These are phyloP conservation scores for Malus sylvestris DNA, from an alignment of 306 rosid species.

Conservation along the genomic window DNA sequence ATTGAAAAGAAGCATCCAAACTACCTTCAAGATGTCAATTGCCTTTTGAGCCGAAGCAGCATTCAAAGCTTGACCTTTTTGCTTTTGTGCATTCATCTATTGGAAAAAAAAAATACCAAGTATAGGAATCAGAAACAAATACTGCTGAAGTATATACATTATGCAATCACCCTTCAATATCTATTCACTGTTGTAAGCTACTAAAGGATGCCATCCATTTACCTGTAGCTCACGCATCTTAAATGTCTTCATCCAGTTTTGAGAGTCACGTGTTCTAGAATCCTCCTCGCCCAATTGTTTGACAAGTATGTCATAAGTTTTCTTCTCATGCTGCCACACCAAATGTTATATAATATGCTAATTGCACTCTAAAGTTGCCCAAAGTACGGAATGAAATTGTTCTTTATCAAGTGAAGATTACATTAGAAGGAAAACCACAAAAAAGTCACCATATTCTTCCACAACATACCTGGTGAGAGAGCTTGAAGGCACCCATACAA, in stretches of 20 bases:
- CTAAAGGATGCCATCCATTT: constrained; percentile 1
- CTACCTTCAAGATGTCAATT: constrained; percentile 81
- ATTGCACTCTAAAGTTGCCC: neutral
- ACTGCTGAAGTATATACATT: neutral
- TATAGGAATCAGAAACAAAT: neutral
- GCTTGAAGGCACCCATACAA: constrained; percentile 97
- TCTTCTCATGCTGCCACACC: constrained; percentile 79
- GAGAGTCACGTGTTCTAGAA: constrained; percentile 86
- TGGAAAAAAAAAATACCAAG: neutral
- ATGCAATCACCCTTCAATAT: neutral
- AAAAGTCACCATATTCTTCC: neutral
- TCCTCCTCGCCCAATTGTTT: constrained; percentile 98
- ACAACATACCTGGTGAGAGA: constrained; percentile 77
- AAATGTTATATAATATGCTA: neutral
- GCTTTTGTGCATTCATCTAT: constrained; percentile 92
- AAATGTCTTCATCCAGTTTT: constrained; percentile 95
- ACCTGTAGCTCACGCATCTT: constrained; percentile 96
- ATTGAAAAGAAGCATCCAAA: constrained; percentile 7
- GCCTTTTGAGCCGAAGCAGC: constrained; percentile 89
- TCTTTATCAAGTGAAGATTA: neutral
- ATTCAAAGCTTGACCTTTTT: constrained; percentile 84
- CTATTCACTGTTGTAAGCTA: neutral
- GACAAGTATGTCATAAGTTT: constrained; percentile 88
- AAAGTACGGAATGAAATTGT: neutral
- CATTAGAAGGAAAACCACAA: neutral